Evolutionary conservation across 805 yeast species (phyloP).

Genomic region (Saccharomycopsis sp.): DNA sequence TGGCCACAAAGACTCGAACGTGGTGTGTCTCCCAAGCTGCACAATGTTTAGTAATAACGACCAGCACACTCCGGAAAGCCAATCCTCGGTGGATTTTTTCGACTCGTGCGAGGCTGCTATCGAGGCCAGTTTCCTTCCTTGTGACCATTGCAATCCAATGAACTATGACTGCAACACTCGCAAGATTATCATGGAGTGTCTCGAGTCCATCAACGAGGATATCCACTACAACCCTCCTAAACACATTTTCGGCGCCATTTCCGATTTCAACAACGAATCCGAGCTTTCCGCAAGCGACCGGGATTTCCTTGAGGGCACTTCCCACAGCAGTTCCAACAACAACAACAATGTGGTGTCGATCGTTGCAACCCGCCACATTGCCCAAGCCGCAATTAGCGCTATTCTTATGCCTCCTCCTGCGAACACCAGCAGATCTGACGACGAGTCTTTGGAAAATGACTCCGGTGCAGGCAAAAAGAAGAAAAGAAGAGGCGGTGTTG

Average conservation of each 20-base stretch:
- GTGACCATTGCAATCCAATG: constrained; percentile 50
- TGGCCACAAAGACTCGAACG: neutral
- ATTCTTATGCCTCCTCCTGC: neutral
- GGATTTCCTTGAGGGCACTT: too few relatives aligned
- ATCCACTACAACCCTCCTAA: constrained; percentile 52
- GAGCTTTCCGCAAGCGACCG: too few relatives aligned
- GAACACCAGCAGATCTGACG: constrained; percentile 14
- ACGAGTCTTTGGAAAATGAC: constrained; percentile 23
- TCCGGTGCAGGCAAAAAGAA: constrained; percentile 30
- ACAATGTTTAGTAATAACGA: neutral
- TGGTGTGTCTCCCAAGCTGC: constrained; percentile 6
- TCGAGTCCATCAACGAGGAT: constrained; percentile 45
- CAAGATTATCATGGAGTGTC: constrained; percentile 39
- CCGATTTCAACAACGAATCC: too few relatives aligned
- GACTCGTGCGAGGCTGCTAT: constrained; percentile 37
- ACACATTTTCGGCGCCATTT: constrained; percentile 36
- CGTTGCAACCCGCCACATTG: constrained; percentile 75
- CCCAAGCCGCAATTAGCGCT: constrained; percentile 60
- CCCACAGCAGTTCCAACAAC: constrained; percentile 8
- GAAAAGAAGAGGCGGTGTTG: constrained; percentile 68
- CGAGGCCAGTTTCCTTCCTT: constrained; percentile 40
- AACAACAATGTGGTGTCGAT: constrained; percentile 51
- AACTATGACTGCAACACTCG: constrained; percentile 21
- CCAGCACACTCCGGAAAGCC: constrained; percentile 11
- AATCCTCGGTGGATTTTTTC: constrained; percentile 39